Percentiles rank a stretch among this genome's conserved stretches.
These are phyloP conservation scores for Lactarius trivialis DNA, from an alignment of 768 basidiomycete species.

Conservation along the genomic window DNA sequence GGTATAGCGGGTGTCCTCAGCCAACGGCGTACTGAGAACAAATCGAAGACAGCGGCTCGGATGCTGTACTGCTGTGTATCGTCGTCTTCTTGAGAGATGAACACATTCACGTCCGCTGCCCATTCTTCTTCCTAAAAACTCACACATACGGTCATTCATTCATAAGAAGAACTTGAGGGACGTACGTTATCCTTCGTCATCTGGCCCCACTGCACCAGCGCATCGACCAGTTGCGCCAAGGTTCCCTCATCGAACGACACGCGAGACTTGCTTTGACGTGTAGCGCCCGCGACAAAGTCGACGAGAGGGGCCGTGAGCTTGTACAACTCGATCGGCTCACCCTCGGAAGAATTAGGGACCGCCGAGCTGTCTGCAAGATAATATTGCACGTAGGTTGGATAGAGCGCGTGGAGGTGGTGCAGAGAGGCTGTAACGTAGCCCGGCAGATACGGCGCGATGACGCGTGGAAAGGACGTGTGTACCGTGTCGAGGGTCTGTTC, in stretches of 20 bases:
- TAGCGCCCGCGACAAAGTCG: slow-evolving; percentile 68
- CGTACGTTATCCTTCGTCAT: slow-evolving; percentile 88
- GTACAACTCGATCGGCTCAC: slow-evolving; percentile 66
- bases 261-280: slow-evolving; percentile 57
- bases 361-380: slow-evolving; percentile 53
- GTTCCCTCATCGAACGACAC: slow-evolving; percentile 53
- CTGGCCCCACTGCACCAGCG: slow-evolving; percentile 66
- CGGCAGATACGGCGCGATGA: slow-evolving; percentile 55
- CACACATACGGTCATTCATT: slow-evolving; percentile 2
- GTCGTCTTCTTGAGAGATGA: slow-evolving; percentile 93
- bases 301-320: slow-evolving; percentile 73
- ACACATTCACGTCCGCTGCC: slow-evolving; percentile 84
- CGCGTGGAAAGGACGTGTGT: slow-evolving; percentile 74
- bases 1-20: not conserved
- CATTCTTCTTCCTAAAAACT: slow-evolving; percentile 76
- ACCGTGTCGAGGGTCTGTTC: slow-evolving; percentile 71
- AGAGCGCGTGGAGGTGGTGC: slow-evolving; percentile 51
- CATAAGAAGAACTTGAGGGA: slow-evolving; percentile 9
- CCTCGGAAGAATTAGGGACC: slow-evolving; percentile 63
- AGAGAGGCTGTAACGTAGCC: slow-evolving; percentile 55
- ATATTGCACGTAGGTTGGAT: slow-evolving; percentile 52
- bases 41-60: slow-evolving; percentile 77
- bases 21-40: slow-evolving; percentile 54
- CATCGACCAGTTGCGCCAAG: slow-evolving; percentile 43
- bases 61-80: slow-evolving; percentile 78